Evolutionary conservation across 495 filamentous ascomycete species (phyloP).

Genomic region (Hyaloscypha hepaticicola): DNA sequence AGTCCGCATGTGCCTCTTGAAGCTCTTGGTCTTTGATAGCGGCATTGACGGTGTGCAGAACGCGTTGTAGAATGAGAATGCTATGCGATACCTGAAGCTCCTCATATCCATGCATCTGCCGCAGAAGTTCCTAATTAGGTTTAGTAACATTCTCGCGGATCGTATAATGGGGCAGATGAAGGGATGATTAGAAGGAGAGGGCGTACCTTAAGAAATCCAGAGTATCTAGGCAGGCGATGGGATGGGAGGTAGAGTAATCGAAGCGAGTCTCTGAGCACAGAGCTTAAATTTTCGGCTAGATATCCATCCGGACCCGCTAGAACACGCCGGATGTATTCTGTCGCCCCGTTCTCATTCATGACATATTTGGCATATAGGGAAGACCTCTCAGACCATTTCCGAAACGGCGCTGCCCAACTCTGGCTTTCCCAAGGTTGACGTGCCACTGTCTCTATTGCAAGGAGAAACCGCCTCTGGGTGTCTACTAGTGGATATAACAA

Average conservation of each 20-base stretch:
- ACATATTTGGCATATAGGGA: not conserved
- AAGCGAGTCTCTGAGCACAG: not conserved
- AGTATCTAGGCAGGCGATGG: slow-evolving; percentile 3
- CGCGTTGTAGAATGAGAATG: not conserved
- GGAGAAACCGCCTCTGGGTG: slow-evolving; percentile 8
- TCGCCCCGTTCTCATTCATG: not conserved
- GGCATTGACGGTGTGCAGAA: not conserved
- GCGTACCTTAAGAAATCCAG: slow-evolving; percentile 4
- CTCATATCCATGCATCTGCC: not conserved
- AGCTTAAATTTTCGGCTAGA: not conserved
- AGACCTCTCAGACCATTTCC: not conserved
- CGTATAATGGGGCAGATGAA: not conserved
- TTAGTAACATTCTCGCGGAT: not conserved
- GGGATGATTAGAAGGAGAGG: not conserved
- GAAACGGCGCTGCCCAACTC: not conserved
- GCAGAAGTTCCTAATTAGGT: not conserved
- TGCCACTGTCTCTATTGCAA: not conserved
- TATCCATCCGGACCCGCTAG: not conserved
- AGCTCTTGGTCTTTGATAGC: slow-evolving; percentile 2
- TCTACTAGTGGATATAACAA: not conserved
- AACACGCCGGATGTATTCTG: not conserved
- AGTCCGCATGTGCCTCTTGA: not conserved
- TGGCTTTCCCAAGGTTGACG: slow-evolving; percentile 2
- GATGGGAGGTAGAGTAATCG: slow-evolving; percentile 1
- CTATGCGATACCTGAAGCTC: not conserved